Percentiles rank a stretch among this genome's conserved stretches.
Conservation (phyloP, 1,284 basidiomycete species). For the Cryptococcus neoformans region DNA sequence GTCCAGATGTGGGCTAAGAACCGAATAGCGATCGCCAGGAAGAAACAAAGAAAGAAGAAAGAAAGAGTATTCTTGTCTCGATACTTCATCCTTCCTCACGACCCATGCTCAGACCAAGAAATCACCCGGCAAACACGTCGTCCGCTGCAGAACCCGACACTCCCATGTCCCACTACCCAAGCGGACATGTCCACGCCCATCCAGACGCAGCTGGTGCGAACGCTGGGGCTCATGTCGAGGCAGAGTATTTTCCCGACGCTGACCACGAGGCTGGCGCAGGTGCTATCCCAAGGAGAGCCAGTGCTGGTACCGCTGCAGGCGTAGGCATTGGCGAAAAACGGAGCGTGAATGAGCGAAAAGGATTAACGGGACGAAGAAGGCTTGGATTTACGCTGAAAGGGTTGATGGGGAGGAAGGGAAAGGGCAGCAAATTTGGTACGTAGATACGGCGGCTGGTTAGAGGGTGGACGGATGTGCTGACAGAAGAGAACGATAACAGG, state of each 20-base stretch:
- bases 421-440: constrained; percentile 12
- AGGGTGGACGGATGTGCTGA: neutral
- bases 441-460: neutral
- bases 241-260: neutral
- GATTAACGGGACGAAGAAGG: constrained; percentile 6
- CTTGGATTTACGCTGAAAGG: constrained; percentile 4
- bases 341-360: neutral
- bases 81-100: too few relatives aligned
- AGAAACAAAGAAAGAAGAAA: too few relatives aligned
- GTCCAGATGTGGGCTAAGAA: too few relatives aligned
- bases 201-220: neutral
- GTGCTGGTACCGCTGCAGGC: neutral
- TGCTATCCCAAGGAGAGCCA: neutral
- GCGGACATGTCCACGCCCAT: constrained; percentile 1
- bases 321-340: neutral
- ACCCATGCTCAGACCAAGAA: neutral
- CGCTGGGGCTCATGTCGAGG: neutral
- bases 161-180: constrained; percentile 16
- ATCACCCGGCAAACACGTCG: neutral
- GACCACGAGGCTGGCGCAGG: neutral
- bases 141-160: constrained; percentile 12
- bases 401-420: constrained; percentile 8
- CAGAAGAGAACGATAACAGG: constrained; percentile 5
- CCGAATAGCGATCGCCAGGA: too few relatives aligned
- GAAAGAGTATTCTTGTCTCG: too few relatives aligned